A percentile compares a stretch with the other conserved stretches of the same genome.
phyloP scores from a whole-genome alignment of 1,139 yeast species.

The Scheffersomyces titani region DNA sequence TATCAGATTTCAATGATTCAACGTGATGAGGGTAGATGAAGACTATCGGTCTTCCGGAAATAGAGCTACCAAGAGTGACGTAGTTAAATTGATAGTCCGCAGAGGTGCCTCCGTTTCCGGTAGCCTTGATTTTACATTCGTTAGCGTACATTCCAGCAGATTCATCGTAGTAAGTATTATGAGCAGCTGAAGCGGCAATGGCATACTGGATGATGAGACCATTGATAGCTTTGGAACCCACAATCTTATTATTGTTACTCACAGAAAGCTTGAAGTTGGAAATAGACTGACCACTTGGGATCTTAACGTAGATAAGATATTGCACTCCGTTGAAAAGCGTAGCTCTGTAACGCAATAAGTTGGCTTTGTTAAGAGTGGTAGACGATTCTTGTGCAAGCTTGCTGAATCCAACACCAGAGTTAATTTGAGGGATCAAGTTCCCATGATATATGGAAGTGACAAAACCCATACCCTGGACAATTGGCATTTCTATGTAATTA shows the following conservation, averaged over 20 bases:
- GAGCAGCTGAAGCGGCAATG: conserved; percentile 30
- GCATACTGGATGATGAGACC: conserved; percentile 63
- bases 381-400: conserved; percentile 43
- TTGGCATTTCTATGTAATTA: conserved; percentile 37
- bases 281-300: conserved; percentile 27
- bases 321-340: conserved; percentile 46
- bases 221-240: conserved; percentile 44
- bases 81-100: conserved; percentile 56
- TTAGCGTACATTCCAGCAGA: conserved; percentile 35
- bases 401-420: conserved; percentile 9
- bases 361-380: conserved; percentile 29
- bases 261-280: conserved; percentile 32
- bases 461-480: conserved; percentile 73
- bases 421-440: conserved; percentile 8
- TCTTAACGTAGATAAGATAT: conserved; percentile 60
- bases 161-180: conserved; percentile 27
- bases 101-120: conserved; percentile 21
- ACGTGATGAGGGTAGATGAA: conserved; percentile 74
- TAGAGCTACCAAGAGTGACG: conserved; percentile 50
- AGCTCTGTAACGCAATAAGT: conserved; percentile 52
- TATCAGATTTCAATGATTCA: conserved; percentile 42
- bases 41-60: conserved; percentile 52
- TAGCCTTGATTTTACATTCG: conserved; percentile 27
- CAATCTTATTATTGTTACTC: conserved; percentile 33
- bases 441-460: conserved; percentile 47